Evolutionary conservation across 2,329 filamentous ascomycete genomes (phyloP), one percentile per base, ranked within the genome.

Genomic region (Exophiala mesophila): DNA sequence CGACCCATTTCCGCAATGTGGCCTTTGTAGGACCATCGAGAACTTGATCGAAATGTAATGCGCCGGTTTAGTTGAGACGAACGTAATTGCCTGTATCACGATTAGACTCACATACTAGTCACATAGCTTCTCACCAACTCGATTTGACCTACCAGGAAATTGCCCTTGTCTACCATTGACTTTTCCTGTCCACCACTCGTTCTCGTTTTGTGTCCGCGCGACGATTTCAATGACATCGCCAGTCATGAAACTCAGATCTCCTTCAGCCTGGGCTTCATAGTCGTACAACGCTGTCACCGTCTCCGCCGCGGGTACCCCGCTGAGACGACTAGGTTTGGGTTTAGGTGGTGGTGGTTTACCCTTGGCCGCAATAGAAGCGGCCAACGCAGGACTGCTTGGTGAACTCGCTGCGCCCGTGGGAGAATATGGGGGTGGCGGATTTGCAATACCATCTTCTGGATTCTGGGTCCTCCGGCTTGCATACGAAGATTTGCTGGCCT

Each of bases 101-200:
- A 7, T n/a, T n/a, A 34, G 8, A 7, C 5, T 18, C 17, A 30
- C 19, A 41, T n/a, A 21, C 24, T 24, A 33, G 29, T 3, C 7
- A 20, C 4, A 13, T n/a, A 26, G 1, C 10, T n/a, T 7, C 2
- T 33, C 13, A 19, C 10, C 26, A 36, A 17, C 21, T 9, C 3
- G 3, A 4, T 15, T 24, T 41, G 40, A 65, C 79, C 61, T 73
- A 95, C 92, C 92, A 68, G 92, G 92, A 63, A 98, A 98, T 61
- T 97, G 90, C 18, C 92, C 92, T 59, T 85, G 72, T 66, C 83
- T 83, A 36, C 85, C 88, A 45, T 83, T 74, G 40, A 94, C 61
- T 61, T 80, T 85, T 26, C 92, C 92, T 6, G 76, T 82, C 92
- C 92, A 98, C 92, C 92, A 98, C 65, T 98, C 92, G 56, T 98